Conservation (phyloP, 2,329 filamentous ascomycete genomes). For the Aspergillus tubingensis region DNA sequence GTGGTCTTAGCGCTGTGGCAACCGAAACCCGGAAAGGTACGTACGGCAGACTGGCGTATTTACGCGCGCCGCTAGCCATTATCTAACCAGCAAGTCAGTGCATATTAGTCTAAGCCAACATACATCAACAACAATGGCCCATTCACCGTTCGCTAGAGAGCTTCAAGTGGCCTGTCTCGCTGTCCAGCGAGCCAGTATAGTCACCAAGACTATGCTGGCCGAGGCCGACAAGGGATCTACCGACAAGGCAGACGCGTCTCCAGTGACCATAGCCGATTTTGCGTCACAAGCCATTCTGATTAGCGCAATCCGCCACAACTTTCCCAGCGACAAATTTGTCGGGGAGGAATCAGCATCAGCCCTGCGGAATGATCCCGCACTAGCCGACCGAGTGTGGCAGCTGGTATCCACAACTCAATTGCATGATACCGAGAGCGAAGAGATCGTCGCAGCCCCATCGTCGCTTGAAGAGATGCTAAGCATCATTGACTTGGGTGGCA, state of each 20-base stretch:
- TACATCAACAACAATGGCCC: background rate
- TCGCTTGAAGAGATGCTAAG: slow-evolving; percentile 9
- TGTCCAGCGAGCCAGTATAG: slow-evolving; percentile 11
- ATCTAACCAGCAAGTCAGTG: too few species aligned
- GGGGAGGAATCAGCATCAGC: slow-evolving; percentile 8
- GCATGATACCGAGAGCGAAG: background rate
- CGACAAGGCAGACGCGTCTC: slow-evolving; percentile 8
- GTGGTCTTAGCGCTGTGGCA: background rate
- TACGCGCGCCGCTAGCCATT: background rate
- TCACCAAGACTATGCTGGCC: slow-evolving; percentile 5
- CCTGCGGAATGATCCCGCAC: slow-evolving; percentile 7
- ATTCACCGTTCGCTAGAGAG: background rate
- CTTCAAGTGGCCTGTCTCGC: slow-evolving; percentile 8
- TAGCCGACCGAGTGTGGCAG: slow-evolving; percentile 8
- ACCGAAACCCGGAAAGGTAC: background rate
- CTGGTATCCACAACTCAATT: background rate
- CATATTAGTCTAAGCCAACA: background rate
- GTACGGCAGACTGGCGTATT: background rate
- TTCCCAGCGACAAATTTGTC: slow-evolving; percentile 10
- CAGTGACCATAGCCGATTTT: slow-evolving; percentile 10
- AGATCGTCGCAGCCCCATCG: background rate
- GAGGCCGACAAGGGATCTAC: background rate
- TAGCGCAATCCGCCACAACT: slow-evolving; percentile 6
- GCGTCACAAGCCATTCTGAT: slow-evolving; percentile 13
- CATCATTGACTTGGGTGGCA: slow-evolving; percentile 1